A percentile compares a stretch with the other conserved stretches of the same genome.
These are phyloP conservation scores for Linnemannia elongata DNA, from an alignment of 192 early-diverging fungal species.

Conservation along the genomic window DNA sequence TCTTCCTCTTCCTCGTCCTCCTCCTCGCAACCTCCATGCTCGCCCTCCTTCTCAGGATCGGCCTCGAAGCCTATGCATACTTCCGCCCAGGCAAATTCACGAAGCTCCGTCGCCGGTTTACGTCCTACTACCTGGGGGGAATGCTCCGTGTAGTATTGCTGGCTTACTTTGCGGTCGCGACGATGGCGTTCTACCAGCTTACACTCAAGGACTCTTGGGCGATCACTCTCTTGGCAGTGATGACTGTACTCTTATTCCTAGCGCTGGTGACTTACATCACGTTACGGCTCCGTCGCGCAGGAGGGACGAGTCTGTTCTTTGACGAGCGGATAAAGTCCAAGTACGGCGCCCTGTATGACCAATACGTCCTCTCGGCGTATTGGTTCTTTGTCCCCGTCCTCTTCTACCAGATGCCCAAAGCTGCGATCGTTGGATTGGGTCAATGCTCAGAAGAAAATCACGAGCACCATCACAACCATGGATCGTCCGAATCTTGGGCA, in stretches of 20 bases:
- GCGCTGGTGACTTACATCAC: conserved; percentile 25
- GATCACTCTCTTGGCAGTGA: conserved; percentile 32
- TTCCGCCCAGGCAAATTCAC: conserved; percentile 44
- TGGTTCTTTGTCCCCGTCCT: conserved; percentile 53
- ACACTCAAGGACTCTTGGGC: conserved; percentile 45
- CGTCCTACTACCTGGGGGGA: conserved; percentile 34
- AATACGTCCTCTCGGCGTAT: conserved; percentile 43
- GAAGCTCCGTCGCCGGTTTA: conserved; percentile 34
- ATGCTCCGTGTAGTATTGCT: conserved; percentile 47
- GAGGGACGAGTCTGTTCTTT: conserved; percentile 41
- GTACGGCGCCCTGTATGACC: conserved; percentile 49
- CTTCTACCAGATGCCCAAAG: conserved; percentile 36
- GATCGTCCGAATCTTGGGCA: conserved; percentile 17
- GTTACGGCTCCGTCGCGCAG: conserved; percentile 34
- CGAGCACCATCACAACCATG: neutral
- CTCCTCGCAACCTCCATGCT: conserved; percentile 34
- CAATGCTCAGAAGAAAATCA: neutral
- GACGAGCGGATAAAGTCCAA: conserved; percentile 42
- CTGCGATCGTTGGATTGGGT: conserved; percentile 41
- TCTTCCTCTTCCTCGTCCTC: conserved; percentile 44
- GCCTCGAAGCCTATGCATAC: conserved; percentile 30
- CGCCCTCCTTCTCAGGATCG: conserved; percentile 25
- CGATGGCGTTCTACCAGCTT: conserved; percentile 53
- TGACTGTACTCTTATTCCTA: conserved; percentile 37
- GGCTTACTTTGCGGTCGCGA: conserved; percentile 51